Evolutionary conservation across 2,329 filamentous ascomycete genomes (phyloP).

Genomic region (Claviceps maximensis): DNA sequence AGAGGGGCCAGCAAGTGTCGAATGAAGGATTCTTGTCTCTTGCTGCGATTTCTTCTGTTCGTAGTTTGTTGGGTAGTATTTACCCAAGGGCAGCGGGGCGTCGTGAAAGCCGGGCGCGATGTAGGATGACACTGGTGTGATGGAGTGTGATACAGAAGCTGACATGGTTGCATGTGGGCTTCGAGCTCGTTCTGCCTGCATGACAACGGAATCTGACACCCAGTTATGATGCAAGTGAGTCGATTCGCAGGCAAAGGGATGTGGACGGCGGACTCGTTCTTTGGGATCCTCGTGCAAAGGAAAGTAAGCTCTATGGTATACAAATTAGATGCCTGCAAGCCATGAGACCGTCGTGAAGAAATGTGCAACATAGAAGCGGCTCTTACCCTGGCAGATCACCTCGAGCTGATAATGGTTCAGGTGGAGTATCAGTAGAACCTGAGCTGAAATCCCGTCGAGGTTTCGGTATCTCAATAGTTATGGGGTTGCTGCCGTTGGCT

Average conservation of each 20-base stretch:
- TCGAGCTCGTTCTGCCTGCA: slow-evolving; percentile 13
- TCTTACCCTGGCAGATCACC: slow-evolving; percentile 46
- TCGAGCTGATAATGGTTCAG: slow-evolving; percentile 40
- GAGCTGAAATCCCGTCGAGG: slow-evolving; percentile 26
- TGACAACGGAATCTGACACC: slow-evolving; percentile 18
- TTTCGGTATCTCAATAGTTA: slow-evolving; percentile 38
- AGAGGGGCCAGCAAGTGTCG: slow-evolving; percentile 12
- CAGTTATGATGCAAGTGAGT: slow-evolving; percentile 24
- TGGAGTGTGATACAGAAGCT: slow-evolving; percentile 14
- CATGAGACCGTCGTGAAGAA: neutral
- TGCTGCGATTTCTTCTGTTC: slow-evolving; percentile 22
- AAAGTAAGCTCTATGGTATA: slow-evolving; percentile 40
- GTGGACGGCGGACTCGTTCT: slow-evolving; percentile 31
- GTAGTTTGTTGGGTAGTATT: slow-evolving; percentile 52
- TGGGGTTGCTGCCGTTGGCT: slow-evolving; percentile 29
- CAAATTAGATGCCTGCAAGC: neutral
- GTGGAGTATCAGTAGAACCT: slow-evolving; percentile 29
- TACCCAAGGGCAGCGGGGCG: slow-evolving; percentile 39
- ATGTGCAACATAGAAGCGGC: neutral
- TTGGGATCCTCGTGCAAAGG: slow-evolving; percentile 44
- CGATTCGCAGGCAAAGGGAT: slow-evolving; percentile 35
- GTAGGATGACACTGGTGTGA: slow-evolving; percentile 37
- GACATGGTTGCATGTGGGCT: slow-evolving; percentile 10
- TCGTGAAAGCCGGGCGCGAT: slow-evolving; percentile 35
- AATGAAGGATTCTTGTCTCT: slow-evolving; percentile 6